phyloP scores from a whole-genome alignment of 2,329 filamentous ascomycete genomes.

The Neoarthrinium moseri region DNA sequence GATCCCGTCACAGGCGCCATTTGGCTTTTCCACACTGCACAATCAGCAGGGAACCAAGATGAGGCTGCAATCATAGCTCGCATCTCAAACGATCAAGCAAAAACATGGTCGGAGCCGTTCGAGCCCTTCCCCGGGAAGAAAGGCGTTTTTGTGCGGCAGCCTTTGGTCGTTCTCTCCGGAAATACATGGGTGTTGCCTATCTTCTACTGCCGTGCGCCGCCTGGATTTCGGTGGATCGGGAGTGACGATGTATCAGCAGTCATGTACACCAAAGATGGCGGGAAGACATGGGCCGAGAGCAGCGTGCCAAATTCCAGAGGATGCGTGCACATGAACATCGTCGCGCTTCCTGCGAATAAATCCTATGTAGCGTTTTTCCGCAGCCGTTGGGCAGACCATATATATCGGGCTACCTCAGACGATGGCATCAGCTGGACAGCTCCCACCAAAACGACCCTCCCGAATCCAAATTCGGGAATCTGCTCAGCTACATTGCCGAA shows the following conservation, averaged over 20 bases:
- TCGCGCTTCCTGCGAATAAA: conserved; percentile 21
- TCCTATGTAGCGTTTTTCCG: conserved; percentile 37
- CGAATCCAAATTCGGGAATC: conserved; percentile 44
- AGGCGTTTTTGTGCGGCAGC: conserved; percentile 41
- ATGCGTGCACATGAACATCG: conserved; percentile 42
- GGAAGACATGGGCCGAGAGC: conserved; percentile 37
- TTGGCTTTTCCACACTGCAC: conserved; percentile 44
- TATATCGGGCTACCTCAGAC: conserved; percentile 38
- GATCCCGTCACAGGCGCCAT: conserved; percentile 30
- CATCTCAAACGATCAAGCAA: conserved; percentile 32
- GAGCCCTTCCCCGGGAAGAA: conserved; percentile 30
- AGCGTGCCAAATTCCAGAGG: conserved; percentile 35
- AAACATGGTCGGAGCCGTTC: conserved; percentile 32
- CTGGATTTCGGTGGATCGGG: conserved; percentile 41
- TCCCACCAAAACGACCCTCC: conserved; percentile 32
- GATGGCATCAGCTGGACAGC: conserved; percentile 37
- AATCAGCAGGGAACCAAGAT: conserved; percentile 43
- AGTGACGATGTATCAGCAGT: conserved; percentile 41
- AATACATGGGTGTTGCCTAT: conserved; percentile 40
- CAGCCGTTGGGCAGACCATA: conserved; percentile 42
- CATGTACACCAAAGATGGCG: conserved; percentile 34
- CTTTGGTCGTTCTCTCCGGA: conserved; percentile 32
- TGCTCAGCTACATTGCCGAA: conserved; percentile 35
- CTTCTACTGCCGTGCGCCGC: conserved; percentile 39
- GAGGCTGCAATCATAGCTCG: conserved; percentile 35